These are phyloP conservation scores for Phytophthora palmivora DNA, from an alignment of 352 stramenopile species.

Conservation along the genomic window DNA sequence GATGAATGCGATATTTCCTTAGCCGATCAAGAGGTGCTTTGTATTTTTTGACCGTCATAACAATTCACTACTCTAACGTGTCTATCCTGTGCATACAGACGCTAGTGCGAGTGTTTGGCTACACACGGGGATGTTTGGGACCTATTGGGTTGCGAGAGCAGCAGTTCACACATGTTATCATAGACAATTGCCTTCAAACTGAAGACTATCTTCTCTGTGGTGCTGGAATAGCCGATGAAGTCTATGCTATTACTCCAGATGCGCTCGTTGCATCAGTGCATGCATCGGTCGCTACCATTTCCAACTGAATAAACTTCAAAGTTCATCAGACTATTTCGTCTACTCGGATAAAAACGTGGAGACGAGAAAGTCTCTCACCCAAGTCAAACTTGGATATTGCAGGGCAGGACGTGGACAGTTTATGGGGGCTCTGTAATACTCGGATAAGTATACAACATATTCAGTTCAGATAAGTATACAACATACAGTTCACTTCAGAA, in stretches of 20 bases:
- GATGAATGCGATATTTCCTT: slow-evolving; percentile 44
- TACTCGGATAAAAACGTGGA: too few species aligned
- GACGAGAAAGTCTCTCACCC: too few species aligned
- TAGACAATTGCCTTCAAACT: slow-evolving; percentile 45
- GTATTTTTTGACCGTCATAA: background rate
- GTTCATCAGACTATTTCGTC: too few species aligned
- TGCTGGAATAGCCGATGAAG: slow-evolving; percentile 48
- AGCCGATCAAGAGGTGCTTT: slow-evolving; percentile 56
- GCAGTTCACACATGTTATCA: slow-evolving; percentile 49
- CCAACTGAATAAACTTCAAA: slow-evolving; percentile 16
- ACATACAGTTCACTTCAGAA: slow-evolving; percentile 7
- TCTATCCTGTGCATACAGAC: slow-evolving; percentile 34
- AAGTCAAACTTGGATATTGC: too few species aligned
- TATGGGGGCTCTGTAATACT: too few species aligned
- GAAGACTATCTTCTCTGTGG: slow-evolving; percentile 55
- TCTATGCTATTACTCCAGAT: slow-evolving; percentile 53
- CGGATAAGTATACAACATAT: too few species aligned
- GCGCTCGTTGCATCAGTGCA: slow-evolving; percentile 18
- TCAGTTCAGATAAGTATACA: too few species aligned
- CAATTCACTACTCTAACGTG: background rate
- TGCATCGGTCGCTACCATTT: slow-evolving; percentile 26
- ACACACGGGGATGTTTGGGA: slow-evolving; percentile 62
- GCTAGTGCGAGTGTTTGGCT: slow-evolving; percentile 72
- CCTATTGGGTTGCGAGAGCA: slow-evolving; percentile 70
- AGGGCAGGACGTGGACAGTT: too few species aligned